phyloP scores from a whole-genome alignment of 495 filamentous ascomycete species.

The Lineolata rhizophorae region DNA sequence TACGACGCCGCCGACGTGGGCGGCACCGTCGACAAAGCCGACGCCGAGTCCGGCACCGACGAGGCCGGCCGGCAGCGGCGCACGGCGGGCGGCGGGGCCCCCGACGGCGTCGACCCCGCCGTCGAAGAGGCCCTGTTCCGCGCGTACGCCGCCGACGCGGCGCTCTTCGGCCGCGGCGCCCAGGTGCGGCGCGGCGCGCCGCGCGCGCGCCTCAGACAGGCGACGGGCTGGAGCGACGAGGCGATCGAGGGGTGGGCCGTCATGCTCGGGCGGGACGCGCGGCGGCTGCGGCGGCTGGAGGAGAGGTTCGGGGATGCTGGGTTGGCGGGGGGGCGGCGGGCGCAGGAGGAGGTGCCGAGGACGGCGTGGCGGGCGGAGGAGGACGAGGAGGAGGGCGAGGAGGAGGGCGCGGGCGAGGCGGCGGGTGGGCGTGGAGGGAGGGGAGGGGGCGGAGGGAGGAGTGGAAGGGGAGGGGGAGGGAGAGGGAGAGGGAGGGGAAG shows the following conservation, averaged over 20 bases:
- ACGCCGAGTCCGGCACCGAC: conserved; percentile 15
- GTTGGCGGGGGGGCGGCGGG: conserved; percentile 1
- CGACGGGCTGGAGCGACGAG: conserved; percentile 83
- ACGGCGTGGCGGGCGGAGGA: conserved; percentile 37
- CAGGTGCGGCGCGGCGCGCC: conserved; percentile 39
- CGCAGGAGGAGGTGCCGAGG: conserved; percentile 34
- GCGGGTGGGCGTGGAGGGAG: conserved; percentile 26
- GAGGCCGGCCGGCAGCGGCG: conserved; percentile 7
- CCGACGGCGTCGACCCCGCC: no score
- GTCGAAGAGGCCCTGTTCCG: conserved; percentile 35
- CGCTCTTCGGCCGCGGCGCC: conserved; percentile 45
- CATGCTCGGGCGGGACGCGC: conserved; percentile 57
- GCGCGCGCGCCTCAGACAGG: conserved; percentile 39
- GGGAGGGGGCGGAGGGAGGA: conserved; percentile 27
- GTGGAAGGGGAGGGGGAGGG: no score
- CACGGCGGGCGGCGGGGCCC: no score
- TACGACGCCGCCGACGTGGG: conserved; percentile 87
- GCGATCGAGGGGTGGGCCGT: conserved; percentile 84
- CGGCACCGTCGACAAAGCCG: conserved; percentile 47
- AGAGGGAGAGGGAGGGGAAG: conserved; percentile 26
- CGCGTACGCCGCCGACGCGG: conserved; percentile 36
- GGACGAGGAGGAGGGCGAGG: conserved; percentile 23
- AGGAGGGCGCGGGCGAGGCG: conserved; percentile 18
- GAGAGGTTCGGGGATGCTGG: conserved; percentile 40
- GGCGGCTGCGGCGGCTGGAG: conserved; percentile 40